Conservation (phyloP, 495 filamentous ascomycete species). For the Parachaetomium inaequale region DNA sequence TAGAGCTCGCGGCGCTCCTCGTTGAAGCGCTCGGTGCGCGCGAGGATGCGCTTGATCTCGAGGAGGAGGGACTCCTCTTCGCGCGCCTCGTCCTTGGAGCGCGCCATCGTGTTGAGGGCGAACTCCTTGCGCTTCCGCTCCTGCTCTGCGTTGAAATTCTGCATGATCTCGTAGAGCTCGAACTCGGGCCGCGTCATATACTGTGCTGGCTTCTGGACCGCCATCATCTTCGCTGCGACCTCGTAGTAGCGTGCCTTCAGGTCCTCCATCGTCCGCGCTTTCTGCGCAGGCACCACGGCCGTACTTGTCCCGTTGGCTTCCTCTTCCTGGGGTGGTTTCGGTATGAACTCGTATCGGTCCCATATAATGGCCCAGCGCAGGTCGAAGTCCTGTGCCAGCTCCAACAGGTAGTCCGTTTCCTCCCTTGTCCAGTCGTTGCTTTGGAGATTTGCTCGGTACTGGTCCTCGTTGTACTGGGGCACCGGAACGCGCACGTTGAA, state of each 20-base stretch:
- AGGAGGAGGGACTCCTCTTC: constrained; percentile 86
- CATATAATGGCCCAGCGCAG: constrained; percentile 87
- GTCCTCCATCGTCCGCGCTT: constrained; percentile 72
- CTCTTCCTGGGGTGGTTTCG: constrained; percentile 37
- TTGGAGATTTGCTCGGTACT: constrained; percentile 73
- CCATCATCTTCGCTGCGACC: constrained; percentile 79
- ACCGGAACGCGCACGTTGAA: constrained; percentile 75
- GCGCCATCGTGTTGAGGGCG: constrained; percentile 69
- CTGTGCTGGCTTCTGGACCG: constrained; percentile 72
- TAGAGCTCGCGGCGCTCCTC: constrained; percentile 90
- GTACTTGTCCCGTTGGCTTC: constrained; percentile 34
- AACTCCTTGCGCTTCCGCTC: constrained; percentile 80
- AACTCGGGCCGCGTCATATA: constrained; percentile 84
- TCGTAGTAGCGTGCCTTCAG: constrained; percentile 88
- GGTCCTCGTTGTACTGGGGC: constrained; percentile 77
- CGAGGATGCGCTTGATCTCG: constrained; percentile 85
- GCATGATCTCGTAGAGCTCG: constrained; percentile 73
- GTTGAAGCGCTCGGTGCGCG: constrained; percentile 73
- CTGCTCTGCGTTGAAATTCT: constrained; percentile 73
- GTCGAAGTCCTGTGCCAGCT: constrained; percentile 69
- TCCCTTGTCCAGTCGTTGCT: constrained; percentile 79
- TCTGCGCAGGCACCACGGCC: constrained; percentile 46
- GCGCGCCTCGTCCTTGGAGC: constrained; percentile 79
- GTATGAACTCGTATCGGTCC: constrained; percentile 82
- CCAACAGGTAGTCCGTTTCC: constrained; percentile 87